phyloP scores from a whole-genome alignment of 805 yeast species.

The Zygosaccharomyces lentus region DNA sequence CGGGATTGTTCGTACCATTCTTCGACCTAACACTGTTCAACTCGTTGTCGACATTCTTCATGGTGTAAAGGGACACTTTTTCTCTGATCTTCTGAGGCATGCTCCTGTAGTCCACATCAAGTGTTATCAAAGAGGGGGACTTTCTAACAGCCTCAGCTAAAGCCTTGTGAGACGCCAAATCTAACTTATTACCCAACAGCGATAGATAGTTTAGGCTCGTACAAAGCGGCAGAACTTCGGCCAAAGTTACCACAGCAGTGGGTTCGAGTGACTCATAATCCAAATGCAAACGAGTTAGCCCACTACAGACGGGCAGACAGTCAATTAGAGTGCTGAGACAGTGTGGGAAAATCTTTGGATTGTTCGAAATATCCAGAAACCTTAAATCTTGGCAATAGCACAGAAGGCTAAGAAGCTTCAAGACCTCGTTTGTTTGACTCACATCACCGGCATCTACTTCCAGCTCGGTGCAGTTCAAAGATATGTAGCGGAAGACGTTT shows the following conservation, averaged over 20 bases:
- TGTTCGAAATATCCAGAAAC: slow-evolving; percentile 75
- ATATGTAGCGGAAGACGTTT: slow-evolving; percentile 43
- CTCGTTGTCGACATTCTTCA: slow-evolving; percentile 71
- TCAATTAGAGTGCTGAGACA: slow-evolving; percentile 49
- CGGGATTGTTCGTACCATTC: slow-evolving; percentile 2
- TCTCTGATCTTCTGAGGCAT: slow-evolving; percentile 59
- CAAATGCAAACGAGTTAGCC: slow-evolving; percentile 60
- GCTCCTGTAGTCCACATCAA: slow-evolving; percentile 59
- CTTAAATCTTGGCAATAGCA: slow-evolving; percentile 55
- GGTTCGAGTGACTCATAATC: slow-evolving; percentile 63
- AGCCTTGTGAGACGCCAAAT: slow-evolving; percentile 57
- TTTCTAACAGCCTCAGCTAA: slow-evolving; percentile 62
- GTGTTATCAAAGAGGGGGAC: slow-evolving; percentile 55
- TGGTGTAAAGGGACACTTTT: slow-evolving; percentile 67
- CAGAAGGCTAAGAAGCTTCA: slow-evolving; percentile 43
- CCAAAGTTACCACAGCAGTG: slow-evolving; percentile 53
- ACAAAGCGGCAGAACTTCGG: slow-evolving; percentile 71
- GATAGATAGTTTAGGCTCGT: slow-evolving; percentile 61
- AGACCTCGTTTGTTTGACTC: slow-evolving; percentile 30
- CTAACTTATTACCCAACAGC: slow-evolving; percentile 60
- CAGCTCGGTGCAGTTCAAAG: slow-evolving; percentile 64
- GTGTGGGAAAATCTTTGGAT: slow-evolving; percentile 63
- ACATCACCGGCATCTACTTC: slow-evolving; percentile 44
- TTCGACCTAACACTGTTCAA: slow-evolving; percentile 29
- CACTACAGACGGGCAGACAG: slow-evolving; percentile 66